Evolutionary conservation across 371 early-diverging fungal genomes (phyloP).

Genomic region (Mortierella polycephala): DNA sequence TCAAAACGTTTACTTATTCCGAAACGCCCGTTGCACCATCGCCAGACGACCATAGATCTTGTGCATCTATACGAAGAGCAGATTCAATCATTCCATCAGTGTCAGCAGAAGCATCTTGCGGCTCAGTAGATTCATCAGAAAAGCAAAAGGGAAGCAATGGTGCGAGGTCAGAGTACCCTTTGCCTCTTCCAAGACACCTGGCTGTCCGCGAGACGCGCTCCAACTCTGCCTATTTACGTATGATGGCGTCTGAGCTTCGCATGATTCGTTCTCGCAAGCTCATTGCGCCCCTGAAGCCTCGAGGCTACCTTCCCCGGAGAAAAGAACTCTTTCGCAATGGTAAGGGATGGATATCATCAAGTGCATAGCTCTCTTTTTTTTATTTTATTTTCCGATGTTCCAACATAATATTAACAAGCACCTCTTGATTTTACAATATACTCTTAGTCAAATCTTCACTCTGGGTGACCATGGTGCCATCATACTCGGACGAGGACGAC

Average conservation of each 20-base stretch:
- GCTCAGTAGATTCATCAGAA: conserved; percentile 1
- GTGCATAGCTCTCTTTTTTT: not conserved
- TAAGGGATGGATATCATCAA: conserved; percentile 7
- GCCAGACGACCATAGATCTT: too few species aligned
- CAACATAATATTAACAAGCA: not conserved
- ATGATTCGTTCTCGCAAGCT: conserved; percentile 73
- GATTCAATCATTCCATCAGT: not conserved
- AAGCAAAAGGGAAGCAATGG: not conserved
- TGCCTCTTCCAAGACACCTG: conserved; percentile 45
- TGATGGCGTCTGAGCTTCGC: conserved; percentile 68
- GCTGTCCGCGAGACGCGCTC: conserved; percentile 62
- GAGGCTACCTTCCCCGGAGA: conserved; percentile 63
- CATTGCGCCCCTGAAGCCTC: conserved; percentile 65
- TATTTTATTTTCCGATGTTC: not conserved
- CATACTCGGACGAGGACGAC: conserved; percentile 25
- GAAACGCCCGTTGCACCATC: conserved; percentile 32
- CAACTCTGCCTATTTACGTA: conserved; percentile 66
- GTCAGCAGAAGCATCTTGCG: conserved; percentile 2
- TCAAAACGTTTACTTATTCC: conserved; percentile 47
- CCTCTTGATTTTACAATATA: not conserved
- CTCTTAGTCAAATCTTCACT: conserved; percentile 36
- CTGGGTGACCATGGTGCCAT: conserved; percentile 15
- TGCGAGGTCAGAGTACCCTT: conserved; percentile 2
- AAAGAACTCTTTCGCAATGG: conserved; percentile 50
- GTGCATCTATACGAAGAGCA: too few species aligned